These are phyloP conservation scores for Camelina hispida DNA, from an alignment of 345 rosid species.

Conservation along the genomic window DNA sequence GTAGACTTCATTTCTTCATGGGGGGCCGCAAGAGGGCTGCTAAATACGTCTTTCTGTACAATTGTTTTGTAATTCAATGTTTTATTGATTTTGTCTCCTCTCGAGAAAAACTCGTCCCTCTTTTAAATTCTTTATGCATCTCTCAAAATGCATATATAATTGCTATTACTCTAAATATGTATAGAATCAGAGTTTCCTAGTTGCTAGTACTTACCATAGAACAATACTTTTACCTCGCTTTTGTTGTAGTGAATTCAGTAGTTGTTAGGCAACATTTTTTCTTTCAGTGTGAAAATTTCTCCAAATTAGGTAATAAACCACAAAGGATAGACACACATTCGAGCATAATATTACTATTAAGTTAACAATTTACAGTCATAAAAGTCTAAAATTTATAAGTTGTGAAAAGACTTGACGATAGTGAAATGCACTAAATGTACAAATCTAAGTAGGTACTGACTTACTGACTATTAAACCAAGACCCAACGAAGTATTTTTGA, in stretches of 20 bases:
- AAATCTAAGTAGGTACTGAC: slow-evolving; percentile 30
- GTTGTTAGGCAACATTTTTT: slow-evolving; percentile 6
- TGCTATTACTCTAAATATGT: background rate
- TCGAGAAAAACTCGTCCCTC: background rate
- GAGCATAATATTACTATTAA: background rate
- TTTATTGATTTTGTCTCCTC: slow-evolving; percentile 20
- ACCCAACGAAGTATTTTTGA: slow-evolving; percentile 33
- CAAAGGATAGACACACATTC: background rate
- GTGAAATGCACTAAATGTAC: slow-evolving; percentile 37
- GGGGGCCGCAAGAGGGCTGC: slow-evolving; percentile 18
- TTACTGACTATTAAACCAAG: slow-evolving; percentile 21
- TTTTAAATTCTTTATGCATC: background rate
- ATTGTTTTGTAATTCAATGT: slow-evolving; percentile 20
- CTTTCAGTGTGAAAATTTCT: background rate
- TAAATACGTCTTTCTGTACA: slow-evolving; percentile 4
- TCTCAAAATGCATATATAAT: slow-evolving; percentile 2
- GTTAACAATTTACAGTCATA: background rate
- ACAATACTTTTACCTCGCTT: background rate
- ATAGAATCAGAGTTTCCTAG: background rate
- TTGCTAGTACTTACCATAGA: background rate
- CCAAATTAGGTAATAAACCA: slow-evolving; percentile 26
- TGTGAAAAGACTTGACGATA: slow-evolving; percentile 30
- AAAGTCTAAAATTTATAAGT: slow-evolving; percentile 17
- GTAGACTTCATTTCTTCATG: slow-evolving; percentile 26
- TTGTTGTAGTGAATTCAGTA: too few relatives aligned